A percentile compares a stretch with the other conserved stretches of the same genome.
Conservation (phyloP, 176 grass and related monocot genomes). For the Dactylis glomerata region DNA sequence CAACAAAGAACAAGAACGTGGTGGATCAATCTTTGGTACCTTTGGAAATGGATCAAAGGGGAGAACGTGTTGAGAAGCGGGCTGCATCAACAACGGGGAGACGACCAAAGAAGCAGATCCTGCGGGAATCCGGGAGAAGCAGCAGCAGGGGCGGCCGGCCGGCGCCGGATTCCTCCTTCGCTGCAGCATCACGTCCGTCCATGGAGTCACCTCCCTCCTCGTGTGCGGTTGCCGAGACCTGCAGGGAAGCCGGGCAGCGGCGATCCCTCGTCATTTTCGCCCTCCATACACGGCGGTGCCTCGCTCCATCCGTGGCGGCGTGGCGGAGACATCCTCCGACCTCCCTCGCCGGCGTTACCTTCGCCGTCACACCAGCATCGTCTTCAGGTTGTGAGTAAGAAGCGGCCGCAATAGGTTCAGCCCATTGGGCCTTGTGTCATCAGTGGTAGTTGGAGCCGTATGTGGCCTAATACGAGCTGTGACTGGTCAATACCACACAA, state of each 20-base stretch:
- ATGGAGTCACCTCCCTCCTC: neutral
- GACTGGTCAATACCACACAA: too few relatives aligned
- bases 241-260: neutral
- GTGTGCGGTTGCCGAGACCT: neutral
- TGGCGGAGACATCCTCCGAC: neutral
- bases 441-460: neutral
- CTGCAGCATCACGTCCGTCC: neutral
- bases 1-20: neutral
- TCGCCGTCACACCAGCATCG: neutral
- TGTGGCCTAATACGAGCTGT: too few relatives aligned
- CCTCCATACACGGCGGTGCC: neutral
- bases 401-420: too few relatives aligned
- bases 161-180: neutral
- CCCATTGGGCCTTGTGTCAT: neutral
- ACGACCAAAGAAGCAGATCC: neutral
- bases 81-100: neutral
- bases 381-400: neutral
- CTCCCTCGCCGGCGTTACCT: neutral
- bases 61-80: neutral
- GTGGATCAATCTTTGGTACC: neutral
- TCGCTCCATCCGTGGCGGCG: neutral
- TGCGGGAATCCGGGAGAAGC: neutral
- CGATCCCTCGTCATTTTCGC: neutral
- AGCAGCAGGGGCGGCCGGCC: neutral
- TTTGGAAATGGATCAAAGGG: neutral